Conservation (phyloP, 1,139 yeast species). For the Diutina rugosa region DNA sequence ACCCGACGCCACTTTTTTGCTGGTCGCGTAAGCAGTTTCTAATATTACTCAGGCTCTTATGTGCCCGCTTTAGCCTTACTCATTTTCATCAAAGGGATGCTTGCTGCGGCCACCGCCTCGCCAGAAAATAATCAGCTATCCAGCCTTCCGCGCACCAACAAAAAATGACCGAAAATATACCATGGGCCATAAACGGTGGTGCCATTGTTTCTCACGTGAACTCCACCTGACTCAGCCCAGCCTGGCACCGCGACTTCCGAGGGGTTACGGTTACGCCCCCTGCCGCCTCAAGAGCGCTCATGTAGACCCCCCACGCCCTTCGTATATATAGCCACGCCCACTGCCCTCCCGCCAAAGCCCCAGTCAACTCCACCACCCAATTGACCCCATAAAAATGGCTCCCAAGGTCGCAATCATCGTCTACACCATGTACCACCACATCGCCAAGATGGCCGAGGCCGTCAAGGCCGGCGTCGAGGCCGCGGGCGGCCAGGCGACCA, state of each 20-base stretch:
- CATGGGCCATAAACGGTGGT: no score
- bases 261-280: no score
- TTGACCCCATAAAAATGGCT: conserved; percentile 10
- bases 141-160: not conserved
- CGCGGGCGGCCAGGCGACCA: conserved; percentile 25
- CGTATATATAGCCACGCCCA: not conserved
- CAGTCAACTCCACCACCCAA: not conserved
- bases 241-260: no score
- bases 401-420: conserved; percentile 25
- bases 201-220: not conserved
- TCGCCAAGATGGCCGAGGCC: conserved; percentile 21
- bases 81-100: not conserved
- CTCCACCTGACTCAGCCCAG: not conserved
- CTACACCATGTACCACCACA: conserved; percentile 25
- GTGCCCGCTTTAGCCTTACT: not conserved
- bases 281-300: not conserved
- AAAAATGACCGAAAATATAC: no score
- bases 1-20: not conserved
- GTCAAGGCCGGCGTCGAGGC: conserved; percentile 23
- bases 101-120: not conserved
- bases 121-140: not conserved
- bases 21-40: not conserved
- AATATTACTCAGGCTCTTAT: not conserved
- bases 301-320: not conserved
- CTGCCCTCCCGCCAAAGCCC: not conserved